Percentiles rank a stretch among this genome's conserved stretches.
These are phyloP conservation scores for Phaeotremella fagi DNA, from an alignment of 768 basidiomycete genomes.

Conservation along the genomic window DNA sequence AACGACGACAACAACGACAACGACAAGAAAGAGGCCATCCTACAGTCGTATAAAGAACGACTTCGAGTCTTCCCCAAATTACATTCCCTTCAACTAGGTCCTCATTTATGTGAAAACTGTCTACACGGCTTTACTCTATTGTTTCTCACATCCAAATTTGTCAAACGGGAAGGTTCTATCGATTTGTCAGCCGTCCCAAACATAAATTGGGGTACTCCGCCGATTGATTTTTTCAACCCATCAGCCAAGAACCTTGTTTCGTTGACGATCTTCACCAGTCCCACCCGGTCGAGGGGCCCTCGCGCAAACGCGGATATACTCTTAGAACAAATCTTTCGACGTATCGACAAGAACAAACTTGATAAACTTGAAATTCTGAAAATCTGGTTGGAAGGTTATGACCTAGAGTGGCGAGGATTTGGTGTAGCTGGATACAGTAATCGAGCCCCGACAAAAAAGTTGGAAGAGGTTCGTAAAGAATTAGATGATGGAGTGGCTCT, in stretches of 20 bases:
- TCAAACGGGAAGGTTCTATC: too few relatives aligned
- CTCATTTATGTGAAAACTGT: conserved; percentile 8
- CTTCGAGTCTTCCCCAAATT: conserved; percentile 1
- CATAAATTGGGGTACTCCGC: too few relatives aligned
- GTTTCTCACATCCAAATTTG: not conserved
- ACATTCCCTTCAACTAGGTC: conserved; percentile 6
- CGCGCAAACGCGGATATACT: too few relatives aligned
- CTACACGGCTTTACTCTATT: not conserved
- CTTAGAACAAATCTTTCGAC: not conserved
- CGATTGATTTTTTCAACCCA: too few relatives aligned
- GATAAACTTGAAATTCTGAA: not conserved
- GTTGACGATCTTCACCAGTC: too few relatives aligned
- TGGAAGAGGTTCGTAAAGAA: conserved; percentile 2
- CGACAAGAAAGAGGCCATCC: too few relatives aligned
- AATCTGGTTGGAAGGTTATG: not conserved
- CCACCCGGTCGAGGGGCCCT: too few relatives aligned
- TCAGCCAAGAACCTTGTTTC: too few relatives aligned
- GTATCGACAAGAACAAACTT: not conserved
- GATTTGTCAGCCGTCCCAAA: too few relatives aligned
- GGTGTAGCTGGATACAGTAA: conserved; percentile 2
- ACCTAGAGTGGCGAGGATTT: conserved; percentile 11
- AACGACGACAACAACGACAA: too few relatives aligned
- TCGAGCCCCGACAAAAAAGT: not conserved
- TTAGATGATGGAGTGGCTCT: not conserved
- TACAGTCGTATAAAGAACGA: too few relatives aligned